These are phyloP conservation scores for Solanum arcanum DNA, from an alignment of 257 asterid genomes.

Conservation along the genomic window DNA sequence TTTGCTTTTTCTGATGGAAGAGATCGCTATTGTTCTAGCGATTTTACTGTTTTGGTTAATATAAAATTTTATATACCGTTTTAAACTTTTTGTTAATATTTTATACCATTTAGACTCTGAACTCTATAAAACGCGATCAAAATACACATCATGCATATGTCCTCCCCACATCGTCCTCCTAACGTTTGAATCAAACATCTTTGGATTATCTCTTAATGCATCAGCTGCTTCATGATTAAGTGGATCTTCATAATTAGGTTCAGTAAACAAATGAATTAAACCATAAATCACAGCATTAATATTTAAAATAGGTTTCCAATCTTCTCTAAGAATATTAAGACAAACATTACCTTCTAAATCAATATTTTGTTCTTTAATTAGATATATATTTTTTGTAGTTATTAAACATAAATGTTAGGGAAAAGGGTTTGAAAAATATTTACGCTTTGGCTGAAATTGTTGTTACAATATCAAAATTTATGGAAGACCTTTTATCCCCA, in stretches of 20 bases:
- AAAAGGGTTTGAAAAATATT: too few species aligned
- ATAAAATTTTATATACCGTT: too few species aligned
- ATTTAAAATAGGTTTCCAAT: constrained; percentile 93
- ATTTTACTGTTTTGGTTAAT: too few species aligned
- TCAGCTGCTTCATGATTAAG: constrained; percentile 82
- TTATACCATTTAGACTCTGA: fast-evolving
- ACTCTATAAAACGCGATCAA: neutral
- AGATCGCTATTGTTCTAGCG: too few species aligned
- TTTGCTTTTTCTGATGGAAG: too few species aligned
- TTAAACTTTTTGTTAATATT: too few species aligned
- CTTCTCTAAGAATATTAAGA: constrained; percentile 93
- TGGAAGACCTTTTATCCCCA: too few species aligned
- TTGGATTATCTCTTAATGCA: constrained; percentile 65
- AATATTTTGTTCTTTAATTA: too few species aligned
- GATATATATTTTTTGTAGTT: neutral
- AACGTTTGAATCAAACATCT: constrained; percentile 55
- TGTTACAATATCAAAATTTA: too few species aligned
- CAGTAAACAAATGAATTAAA: constrained; percentile 78
- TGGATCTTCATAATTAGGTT: constrained; percentile 82
- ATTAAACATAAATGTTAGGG: neutral
- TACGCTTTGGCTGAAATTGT: too few species aligned
- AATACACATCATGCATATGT: constrained; percentile 2
- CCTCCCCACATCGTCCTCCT: constrained; percentile 81
- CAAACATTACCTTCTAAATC: constrained; percentile 93
- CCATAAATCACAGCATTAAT: constrained; percentile 80